A percentile compares a stretch with the other conserved stretches of the same genome.
These are phyloP conservation scores for Dendrobium catenatum DNA, from an alignment of 106 monocot genomes.

Conservation along the genomic window DNA sequence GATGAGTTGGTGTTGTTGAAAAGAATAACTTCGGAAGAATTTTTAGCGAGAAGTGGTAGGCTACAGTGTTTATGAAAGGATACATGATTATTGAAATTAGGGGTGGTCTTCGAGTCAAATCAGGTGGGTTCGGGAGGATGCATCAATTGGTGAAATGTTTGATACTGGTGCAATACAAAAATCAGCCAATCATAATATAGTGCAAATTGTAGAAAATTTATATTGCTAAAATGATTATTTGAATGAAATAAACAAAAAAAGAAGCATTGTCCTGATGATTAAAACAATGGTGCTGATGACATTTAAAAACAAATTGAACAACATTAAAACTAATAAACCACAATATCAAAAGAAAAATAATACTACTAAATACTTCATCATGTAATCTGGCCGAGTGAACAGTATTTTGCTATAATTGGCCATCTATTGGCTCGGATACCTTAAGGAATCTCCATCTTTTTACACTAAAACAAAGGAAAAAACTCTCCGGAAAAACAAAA, in stretches of 20 bases:
- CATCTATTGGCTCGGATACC: slow-evolving; percentile 75
- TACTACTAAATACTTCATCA: neutral
- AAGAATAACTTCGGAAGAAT: no score
- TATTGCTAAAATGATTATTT: neutral
- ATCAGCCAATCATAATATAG: neutral
- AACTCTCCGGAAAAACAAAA: slow-evolving; percentile 81
- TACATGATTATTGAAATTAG: no score
- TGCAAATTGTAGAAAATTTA: neutral
- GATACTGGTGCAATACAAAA: neutral
- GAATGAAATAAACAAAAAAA: neutral
- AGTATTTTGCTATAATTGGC: slow-evolving; percentile 85
- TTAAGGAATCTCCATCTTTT: slow-evolving; percentile 55
- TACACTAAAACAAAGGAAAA: slow-evolving; percentile 66
- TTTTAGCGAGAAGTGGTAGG: no score
- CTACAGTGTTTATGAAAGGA: no score
- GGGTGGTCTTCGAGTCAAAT: no score
- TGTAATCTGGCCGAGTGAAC: slow-evolving; percentile 78
- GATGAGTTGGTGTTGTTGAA: no score
- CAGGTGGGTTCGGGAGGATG: neutral
- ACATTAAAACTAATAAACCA: neutral
- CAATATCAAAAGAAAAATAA: neutral
- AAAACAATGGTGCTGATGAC: neutral
- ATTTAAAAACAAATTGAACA: neutral
- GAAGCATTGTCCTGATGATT: no score
- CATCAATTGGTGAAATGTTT: neutral